Percentiles rank a stretch among this genome's conserved stretches.
Conservation (phyloP, 768 basidiomycete genomes). For the Lactifluus hygrophoroides region DNA sequence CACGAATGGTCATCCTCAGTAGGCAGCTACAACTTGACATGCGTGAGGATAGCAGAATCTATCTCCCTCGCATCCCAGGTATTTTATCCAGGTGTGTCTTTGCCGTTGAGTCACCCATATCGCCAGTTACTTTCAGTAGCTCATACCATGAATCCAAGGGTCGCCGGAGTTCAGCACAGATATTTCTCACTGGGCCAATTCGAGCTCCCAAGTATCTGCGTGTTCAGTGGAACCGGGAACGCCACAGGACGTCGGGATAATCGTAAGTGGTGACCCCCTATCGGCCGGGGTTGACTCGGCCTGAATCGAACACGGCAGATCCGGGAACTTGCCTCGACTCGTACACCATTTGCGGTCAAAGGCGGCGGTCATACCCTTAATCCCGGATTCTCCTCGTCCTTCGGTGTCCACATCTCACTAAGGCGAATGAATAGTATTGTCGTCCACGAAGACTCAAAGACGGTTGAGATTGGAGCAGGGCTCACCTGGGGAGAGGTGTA, state of each 20-base stretch:
- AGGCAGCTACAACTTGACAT: not conserved
- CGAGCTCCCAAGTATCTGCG: conserved; percentile 13
- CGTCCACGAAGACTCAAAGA: not conserved
- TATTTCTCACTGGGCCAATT: conserved; percentile 15
- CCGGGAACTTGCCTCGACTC: not conserved
- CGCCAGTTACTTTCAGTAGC: not conserved
- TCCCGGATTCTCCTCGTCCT: not conserved
- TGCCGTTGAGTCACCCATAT: not conserved
- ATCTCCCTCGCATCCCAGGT: not conserved
- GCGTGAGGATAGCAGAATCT: not conserved
- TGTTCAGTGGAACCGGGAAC: conserved; percentile 20
- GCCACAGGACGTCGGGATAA: conserved; percentile 11
- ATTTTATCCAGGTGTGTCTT: not conserved
- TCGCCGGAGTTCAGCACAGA: not conserved
- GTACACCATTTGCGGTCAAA: not conserved
- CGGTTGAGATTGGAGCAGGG: not conserved
- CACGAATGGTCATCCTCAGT: not conserved
- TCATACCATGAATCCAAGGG: not conserved
- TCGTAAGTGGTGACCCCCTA: not conserved
- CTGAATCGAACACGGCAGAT: not conserved
- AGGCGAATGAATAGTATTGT: not conserved
- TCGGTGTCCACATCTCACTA: not conserved
- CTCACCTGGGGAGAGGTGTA: not conserved
- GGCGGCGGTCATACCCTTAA: not conserved
- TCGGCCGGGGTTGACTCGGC: not conserved